Base-by-base conservation (phyloP, 2,329 filamentous ascomycete species). In the Hirsutella minnesotensis region DNA sequence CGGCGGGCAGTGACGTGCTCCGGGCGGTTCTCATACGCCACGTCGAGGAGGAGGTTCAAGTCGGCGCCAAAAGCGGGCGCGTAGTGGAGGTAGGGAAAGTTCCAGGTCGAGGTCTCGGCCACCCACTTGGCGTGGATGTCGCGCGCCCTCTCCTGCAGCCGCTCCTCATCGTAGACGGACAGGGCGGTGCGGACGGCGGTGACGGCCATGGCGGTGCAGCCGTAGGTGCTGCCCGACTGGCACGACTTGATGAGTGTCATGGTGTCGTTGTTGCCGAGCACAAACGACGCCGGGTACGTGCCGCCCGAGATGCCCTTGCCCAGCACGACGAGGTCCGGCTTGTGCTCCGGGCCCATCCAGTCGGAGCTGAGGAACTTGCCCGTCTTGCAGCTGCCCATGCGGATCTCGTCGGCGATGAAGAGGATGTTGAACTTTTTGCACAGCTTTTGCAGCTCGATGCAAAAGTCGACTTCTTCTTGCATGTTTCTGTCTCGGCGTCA, bases 381-480 rank as follows among this genome's bases (percentile, higher is more conserved):
- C 8, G 53, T 52, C 44, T 52, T 51, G 27, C 46, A 46, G n/a
- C 43, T 39, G 8, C 53, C 53, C 40, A 45, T 44, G 20, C 49
- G 51, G 12, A 54, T 46, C 38, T 55, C 52, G 24, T 54, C 53
- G 8, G 49, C 48, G 24, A 54, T 51, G 41, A 53, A 55, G 22
- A 51, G 45, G 15, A 49, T 40, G 4, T 48, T 49, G 43, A 9
- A 34, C 31, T 34, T 34, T 18, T 34, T 34, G 31, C 31, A 34
- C 13, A 34, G 15, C 13, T 34, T 27, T 27, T 27, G 24, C 24
- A 27, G 12, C 24, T 27, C 24, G 24, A 27, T 27, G 24, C 24
- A 27, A 27, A 27, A 27, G 24, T 27, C 24, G 24, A 27, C 12
- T 12, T 27, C 24, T 27, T 27, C 24, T 27, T 27, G 24, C 24